Evolutionary conservation across 257 asterid species (phyloP).

Genomic region (Prunella vulgaris): DNA sequence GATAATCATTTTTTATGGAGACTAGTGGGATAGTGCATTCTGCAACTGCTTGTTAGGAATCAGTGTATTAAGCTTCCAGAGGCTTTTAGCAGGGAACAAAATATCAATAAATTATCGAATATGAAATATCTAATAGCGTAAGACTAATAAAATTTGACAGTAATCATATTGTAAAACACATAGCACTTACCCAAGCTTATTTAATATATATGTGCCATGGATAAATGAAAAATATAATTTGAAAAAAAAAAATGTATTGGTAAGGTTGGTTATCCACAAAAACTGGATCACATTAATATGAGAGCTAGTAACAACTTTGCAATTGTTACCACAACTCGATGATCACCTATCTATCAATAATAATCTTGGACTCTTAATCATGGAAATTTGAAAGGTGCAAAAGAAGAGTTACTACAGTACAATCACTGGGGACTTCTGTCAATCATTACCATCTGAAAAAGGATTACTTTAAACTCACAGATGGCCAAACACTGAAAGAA

Average conservation of each 20-base stretch:
- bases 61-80: neutral
- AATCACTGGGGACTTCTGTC: neutral
- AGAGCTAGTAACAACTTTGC: neutral
- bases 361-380: neutral
- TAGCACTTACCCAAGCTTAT: neutral
- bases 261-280: conserved; percentile 8
- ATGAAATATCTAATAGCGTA: neutral
- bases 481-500: conserved; percentile 4
- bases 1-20: neutral
- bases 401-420: neutral
- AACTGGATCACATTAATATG: neutral
- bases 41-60: neutral
- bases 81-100: neutral
- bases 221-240: neutral
- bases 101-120: no score
- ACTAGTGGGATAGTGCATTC: neutral
- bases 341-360: conserved; percentile 12
- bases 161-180: neutral
- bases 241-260: neutral
- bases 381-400: neutral
- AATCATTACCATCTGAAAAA: neutral
- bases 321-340: conserved; percentile 4
- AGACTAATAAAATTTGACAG: neutral
- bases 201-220: neutral
- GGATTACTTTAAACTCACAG: conserved; percentile 8